Base-by-base conservation (phyloP, 2,329 filamentous ascomycete species). In the Elsinoe perseae region DNA sequence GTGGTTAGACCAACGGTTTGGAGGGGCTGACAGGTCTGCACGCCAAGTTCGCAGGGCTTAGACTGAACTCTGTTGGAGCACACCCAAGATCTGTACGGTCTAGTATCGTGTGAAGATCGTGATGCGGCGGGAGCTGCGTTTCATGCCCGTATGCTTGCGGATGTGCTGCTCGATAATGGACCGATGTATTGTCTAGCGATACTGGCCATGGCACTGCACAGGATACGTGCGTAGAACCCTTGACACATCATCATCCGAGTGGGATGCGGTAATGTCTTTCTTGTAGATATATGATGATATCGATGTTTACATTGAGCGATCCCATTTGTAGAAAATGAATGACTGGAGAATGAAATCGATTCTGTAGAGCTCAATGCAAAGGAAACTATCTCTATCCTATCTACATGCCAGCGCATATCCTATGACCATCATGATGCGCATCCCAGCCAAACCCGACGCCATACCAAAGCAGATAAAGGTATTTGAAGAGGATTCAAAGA, bases 1-100 rank as follows among this genome's bases (percentile, higher is more conserved):
- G 10, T 44, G 53, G 38, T 56, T 42, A 46, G 38, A 27, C 40
- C 38, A 56, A 56, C 53, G 53, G 53, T 48, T 56, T 56, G 53
- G 48, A 16, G 12, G 27, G n/a, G 27, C 21, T 38, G 30, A 23
- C 28, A 52, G 30, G 10, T 14, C 20, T 14, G 21, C 18, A 28
- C 28, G 10, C 18, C 21, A 20, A 14, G 48, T 23, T 25, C 20
- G 20, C 28, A 38, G 30, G 48, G 32, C 48, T 52, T 52, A 52
- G 48, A 12, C 16, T 20, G 18, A 52, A 52, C 48, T 52, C 27
- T 52, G 48, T 25, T 38, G 14, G n/a, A n/a, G n/a, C n/a, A n/a
- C 16, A 44, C 25, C 40, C 40, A 12, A 25, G 40, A 44, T 44
- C 18, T 44, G 8, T 14, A 50, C 44, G 18, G 16, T 2, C 5